phyloP scores from a whole-genome alignment of 208 protist genomes.

The Wallacemonas collosoma region DNA sequence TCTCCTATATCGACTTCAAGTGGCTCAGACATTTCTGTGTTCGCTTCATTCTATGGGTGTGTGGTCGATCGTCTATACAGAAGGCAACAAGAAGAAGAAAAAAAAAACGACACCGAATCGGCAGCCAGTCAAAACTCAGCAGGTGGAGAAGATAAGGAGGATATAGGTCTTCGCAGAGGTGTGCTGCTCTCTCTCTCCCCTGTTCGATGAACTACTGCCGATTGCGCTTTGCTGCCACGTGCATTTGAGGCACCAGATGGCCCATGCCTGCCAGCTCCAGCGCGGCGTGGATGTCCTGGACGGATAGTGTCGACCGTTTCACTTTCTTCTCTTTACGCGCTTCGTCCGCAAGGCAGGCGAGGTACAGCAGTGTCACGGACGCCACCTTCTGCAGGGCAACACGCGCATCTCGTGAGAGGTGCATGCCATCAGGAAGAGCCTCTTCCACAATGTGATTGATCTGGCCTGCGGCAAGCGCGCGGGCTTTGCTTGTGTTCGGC shows the following conservation, averaged over 20 bases:
- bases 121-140: background rate
- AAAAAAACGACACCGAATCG: background rate
- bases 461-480: slow-evolving; percentile 72
- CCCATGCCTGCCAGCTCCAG: slow-evolving; percentile 73
- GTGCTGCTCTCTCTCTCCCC: too few species aligned
- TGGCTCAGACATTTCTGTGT: too few species aligned
- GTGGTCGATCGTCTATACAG: background rate
- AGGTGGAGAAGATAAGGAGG: background rate
- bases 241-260: slow-evolving; percentile 62
- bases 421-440: slow-evolving; percentile 64
- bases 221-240: slow-evolving; percentile 46
- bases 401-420: slow-evolving; percentile 64
- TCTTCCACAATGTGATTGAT: slow-evolving; percentile 63
- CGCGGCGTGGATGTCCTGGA: slow-evolving; percentile 63
- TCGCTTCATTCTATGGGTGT: too few species aligned
- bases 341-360: slow-evolving; percentile 75
- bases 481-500: slow-evolving; percentile 11
- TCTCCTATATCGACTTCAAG: too few species aligned
- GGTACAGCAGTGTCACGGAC: slow-evolving; percentile 66
- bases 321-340: slow-evolving; percentile 41
- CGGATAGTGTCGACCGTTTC: slow-evolving; percentile 60
- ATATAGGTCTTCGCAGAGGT: too few species aligned
- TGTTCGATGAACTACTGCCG: slow-evolving; percentile 20
- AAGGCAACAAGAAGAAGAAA: background rate
- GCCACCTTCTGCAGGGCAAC: slow-evolving; percentile 81